Evolutionary conservation across 2,329 filamentous ascomycete species (phyloP).

Genomic region (Aureobasidium melanogenum): DNA sequence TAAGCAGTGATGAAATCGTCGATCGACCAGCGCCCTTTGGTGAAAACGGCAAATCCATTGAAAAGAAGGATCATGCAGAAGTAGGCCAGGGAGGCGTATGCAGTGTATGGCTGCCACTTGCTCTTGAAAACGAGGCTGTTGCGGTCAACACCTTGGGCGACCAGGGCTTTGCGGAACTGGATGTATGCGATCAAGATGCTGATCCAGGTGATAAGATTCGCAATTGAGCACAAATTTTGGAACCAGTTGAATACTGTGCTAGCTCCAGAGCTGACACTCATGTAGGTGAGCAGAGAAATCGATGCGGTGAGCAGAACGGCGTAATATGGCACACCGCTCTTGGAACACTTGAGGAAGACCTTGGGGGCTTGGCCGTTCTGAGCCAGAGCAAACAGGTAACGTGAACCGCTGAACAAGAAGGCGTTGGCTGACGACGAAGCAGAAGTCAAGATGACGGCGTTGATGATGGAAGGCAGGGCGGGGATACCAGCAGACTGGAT

Average conservation of each 20-base stretch:
- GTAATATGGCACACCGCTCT: conserved; percentile 34
- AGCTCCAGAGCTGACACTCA: conserved; percentile 32
- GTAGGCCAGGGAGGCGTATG: conserved; percentile 51
- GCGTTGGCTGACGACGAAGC: conserved; percentile 64
- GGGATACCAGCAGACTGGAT: conserved; percentile 57
- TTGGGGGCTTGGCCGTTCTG: conserved; percentile 45
- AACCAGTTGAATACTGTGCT: conserved; percentile 27
- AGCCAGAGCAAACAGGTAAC: conserved; percentile 42
- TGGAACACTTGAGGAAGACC: conserved; percentile 39
- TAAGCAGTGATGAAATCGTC: conserved; percentile 41
- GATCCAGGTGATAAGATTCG: conserved; percentile 25
- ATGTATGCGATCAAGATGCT: conserved; percentile 23
- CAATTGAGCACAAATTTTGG: conserved; percentile 27
- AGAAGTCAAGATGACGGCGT: conserved; percentile 65
- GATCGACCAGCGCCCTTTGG: conserved; percentile 31
- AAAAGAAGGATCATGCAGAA: conserved; percentile 56
- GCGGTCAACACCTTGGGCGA: conserved; percentile 21
- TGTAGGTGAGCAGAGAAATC: conserved; percentile 48
- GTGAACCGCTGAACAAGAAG: conserved; percentile 47
- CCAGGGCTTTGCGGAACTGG: conserved; percentile 22
- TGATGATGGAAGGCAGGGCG: conserved; percentile 62
- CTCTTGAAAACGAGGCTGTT: conserved; percentile 41
- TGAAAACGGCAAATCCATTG: conserved; percentile 56
- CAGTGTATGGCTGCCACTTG: conserved; percentile 43
- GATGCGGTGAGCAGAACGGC: conserved; percentile 35